Base-by-base conservation (phyloP, 2,329 filamentous ascomycete genomes). In the Achaetomium macrosporum region DNA sequence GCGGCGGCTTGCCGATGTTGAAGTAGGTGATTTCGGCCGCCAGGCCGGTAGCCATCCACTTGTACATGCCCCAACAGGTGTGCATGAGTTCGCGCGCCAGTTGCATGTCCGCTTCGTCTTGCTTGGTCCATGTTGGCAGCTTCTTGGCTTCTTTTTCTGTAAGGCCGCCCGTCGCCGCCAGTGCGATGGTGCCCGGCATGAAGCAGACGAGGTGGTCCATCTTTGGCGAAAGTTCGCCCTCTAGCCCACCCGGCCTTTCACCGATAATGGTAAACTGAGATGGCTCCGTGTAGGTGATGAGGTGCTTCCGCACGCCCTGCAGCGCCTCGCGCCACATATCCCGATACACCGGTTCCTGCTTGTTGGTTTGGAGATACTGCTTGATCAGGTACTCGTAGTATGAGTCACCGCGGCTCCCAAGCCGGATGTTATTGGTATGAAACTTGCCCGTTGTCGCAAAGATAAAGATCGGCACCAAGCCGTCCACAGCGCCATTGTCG, bases 341-440 rank as follows among this genome's bases (percentile, higher is more conserved):
- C 59, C 85, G 77, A 69, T 99, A 99, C 15, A 97, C 73, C 0
- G 83, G 77, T 68, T 99, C 92, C 64, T 91, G 78, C 66, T 87
- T 83, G 52, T 88, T 88, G 12, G 93, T 99, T 70, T 99, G 93
- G 17, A 96, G 77, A 67, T 95, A 97, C 69, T 99, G 93, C 73
- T 99, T 99, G 75, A 97, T 95, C 47, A 99, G 82, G 68, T 99
- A 99, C 72, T 99, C 90, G 71, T 99, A 99, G 72, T 97, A 99
- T 44, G 91, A 96, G 73, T 99, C 93, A 42, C 93, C 93, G 56
- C 93, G 83, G 67, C 90, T 96, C 37, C 93, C 93, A 19, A 97
- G 78, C 16, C 93, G 87, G 64, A 99, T 92, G 65, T 96, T 95
- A 17, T 83, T 72, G 17, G 89, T 90, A 47, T 82, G 79, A 71